phyloP scores from a whole-genome alignment of 352 stramenopile genomes.

The Globisporangium nunn region DNA sequence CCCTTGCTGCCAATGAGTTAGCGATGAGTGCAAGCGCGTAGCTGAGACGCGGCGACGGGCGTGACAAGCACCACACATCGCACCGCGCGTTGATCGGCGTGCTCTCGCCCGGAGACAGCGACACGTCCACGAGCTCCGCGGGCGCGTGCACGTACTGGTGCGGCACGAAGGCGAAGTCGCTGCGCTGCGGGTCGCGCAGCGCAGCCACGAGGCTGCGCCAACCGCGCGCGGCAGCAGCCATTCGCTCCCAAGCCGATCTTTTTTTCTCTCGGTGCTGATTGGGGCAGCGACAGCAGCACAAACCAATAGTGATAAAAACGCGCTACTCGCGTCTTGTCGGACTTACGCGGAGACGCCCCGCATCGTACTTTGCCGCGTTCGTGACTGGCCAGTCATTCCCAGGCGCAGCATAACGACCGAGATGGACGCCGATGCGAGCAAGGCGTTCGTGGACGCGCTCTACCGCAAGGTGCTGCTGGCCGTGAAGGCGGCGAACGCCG shows the following conservation, averaged over 20 bases:
- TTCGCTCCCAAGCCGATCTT: too few relatives aligned
- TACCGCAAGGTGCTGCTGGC: constrained; percentile 71
- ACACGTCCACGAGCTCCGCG: constrained; percentile 21
- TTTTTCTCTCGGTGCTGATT: too few relatives aligned
- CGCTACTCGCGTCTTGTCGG: too few relatives aligned
- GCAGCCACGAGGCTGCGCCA: constrained; percentile 65
- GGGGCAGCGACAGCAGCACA: too few relatives aligned
- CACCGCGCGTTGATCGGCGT: constrained; percentile 48
- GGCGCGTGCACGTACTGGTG: constrained; percentile 68
- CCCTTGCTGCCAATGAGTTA: constrained; percentile 6
- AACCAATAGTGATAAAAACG: too few relatives aligned
- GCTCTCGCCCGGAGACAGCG: constrained; percentile 40
- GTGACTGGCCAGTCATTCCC: too few relatives aligned
- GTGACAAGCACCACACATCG: neutral
- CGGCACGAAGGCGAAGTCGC: constrained; percentile 77
- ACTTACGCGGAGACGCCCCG: too few relatives aligned
- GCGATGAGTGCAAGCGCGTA: neutral
- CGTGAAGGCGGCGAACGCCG: constrained; percentile 77
- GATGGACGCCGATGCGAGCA: constrained; percentile 13
- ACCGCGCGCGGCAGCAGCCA: constrained; percentile 9
- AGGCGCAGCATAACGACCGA: neutral
- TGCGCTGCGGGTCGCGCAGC: constrained; percentile 57
- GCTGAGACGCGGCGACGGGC: neutral
- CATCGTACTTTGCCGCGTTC: too few relatives aligned
- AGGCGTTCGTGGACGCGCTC: constrained; percentile 47